phyloP scores from a whole-genome alignment of 1,284 basidiomycete species.

The Cystobasidium slooffiae region DNA sequence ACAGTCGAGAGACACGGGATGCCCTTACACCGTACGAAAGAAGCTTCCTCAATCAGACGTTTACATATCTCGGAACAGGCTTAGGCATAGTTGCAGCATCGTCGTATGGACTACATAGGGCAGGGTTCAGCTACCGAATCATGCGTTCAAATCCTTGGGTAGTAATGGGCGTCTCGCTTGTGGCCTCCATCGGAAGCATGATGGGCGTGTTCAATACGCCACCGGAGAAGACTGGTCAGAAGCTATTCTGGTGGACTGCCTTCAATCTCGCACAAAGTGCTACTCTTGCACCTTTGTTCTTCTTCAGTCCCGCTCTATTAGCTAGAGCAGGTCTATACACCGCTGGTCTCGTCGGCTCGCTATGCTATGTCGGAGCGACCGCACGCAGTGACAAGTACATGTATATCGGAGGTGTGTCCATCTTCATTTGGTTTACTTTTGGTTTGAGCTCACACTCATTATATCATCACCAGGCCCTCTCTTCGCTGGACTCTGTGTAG shows the following conservation, averaged over 20 bases:
- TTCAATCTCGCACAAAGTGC: constrained; percentile 87
- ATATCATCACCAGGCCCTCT: constrained; percentile 53
- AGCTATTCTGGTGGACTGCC: constrained; percentile 62
- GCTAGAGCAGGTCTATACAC: constrained; percentile 90
- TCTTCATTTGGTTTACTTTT: not conserved
- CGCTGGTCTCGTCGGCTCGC: constrained; percentile 76
- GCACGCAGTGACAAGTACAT: constrained; percentile 83
- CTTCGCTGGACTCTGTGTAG: constrained; percentile 78
- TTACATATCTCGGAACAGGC: constrained; percentile 83
- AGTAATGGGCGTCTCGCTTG: constrained; percentile 80
- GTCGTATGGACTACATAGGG: constrained; percentile 76
- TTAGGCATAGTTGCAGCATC: constrained; percentile 71
- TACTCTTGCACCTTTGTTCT: constrained; percentile 70
- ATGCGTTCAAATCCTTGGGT: constrained; percentile 86
- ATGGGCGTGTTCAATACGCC: constrained; percentile 75
- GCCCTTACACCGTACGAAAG: constrained; percentile 67
- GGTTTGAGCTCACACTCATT: not conserved
- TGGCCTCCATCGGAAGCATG: constrained; percentile 59
- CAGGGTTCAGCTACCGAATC: constrained; percentile 73
- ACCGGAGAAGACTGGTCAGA: constrained; percentile 72
- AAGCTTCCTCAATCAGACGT: constrained; percentile 76
- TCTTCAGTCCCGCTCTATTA: constrained; percentile 81
- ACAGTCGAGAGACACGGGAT: constrained; percentile 79
- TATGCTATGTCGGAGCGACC: constrained; percentile 86
- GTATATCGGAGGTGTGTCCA: constrained; percentile 69